Base-by-base conservation (phyloP, 768 basidiomycete species). In the Collybia sordida region DNA sequence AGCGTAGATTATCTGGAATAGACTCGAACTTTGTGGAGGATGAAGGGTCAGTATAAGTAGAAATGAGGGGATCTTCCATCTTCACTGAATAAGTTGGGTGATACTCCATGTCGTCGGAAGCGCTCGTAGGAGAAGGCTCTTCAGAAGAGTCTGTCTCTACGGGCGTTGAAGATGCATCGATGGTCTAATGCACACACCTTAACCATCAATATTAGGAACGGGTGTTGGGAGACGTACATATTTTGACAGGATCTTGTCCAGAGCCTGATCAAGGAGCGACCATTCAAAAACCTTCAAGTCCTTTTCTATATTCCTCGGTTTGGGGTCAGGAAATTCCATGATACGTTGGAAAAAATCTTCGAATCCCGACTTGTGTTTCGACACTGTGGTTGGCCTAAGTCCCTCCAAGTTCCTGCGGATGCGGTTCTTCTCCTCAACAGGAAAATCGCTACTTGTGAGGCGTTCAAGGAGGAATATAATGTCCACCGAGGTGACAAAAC, bases 291-390 rank as follows among this genome's bases (percentile, higher is more conserved):
- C 86, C 65, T 92, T 92, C 62, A 99, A 79, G 61, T 98, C 93
- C 76, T 98, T 98, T 63, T 98, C 96, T 54, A 98, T 99, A 64
- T 94, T 95, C 48, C 96, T 79, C 3, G 96, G 96, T 65, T 92
- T 94, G 6, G 96, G 96, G 39, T 84, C 82, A 0, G 94, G 91
- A 63, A 97, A 96, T 45, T 90, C 85, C 96, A 99, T 98, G 72
- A 99, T 94, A 57, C 85, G 79, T 71, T 90, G 85, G 78, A 98
- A 99, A 66, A 98, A 92, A n/a, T 80, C 75, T 59, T 90, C 90
- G 50, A 81, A 86, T 9, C 85, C 88, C 0, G 79, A 72, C 57
- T 90, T 88, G 64, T 82, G 81, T 72, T 97, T 99, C 23, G 89
- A 88, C 3, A 98, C 85, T 0, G 95, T 97, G 47, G 83, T 87